These are phyloP conservation scores for Wickerhamiella occidentalis DNA, from an alignment of 805 yeast species.

Conservation along the genomic window DNA sequence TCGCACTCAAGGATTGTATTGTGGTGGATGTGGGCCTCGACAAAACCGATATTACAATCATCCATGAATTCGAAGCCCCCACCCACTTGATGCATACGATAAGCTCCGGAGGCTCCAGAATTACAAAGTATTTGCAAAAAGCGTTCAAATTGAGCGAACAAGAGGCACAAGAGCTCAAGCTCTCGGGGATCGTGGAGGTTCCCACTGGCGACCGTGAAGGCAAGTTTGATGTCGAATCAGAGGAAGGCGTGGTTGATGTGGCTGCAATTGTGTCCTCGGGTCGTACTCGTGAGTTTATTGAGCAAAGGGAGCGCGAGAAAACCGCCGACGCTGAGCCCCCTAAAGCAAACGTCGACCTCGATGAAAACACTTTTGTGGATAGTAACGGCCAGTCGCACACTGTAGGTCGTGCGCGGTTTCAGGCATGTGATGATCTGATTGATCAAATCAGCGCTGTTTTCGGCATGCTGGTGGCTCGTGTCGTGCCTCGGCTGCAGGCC, in stretches of 20 bases:
- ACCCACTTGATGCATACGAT: slow-evolving; percentile 41
- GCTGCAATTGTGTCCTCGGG: slow-evolving; percentile 80
- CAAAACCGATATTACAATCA: slow-evolving; percentile 65
- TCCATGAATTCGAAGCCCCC: slow-evolving; percentile 58
- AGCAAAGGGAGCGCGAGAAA: slow-evolving; percentile 45
- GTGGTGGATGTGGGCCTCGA: slow-evolving; percentile 73
- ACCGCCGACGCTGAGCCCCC: slow-evolving; percentile 28
- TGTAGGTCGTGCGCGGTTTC: slow-evolving; percentile 85
- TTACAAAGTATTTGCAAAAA: slow-evolving; percentile 42
- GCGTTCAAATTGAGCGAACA: slow-evolving; percentile 45
- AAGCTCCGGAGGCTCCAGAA: slow-evolving; percentile 49
- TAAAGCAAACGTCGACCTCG: slow-evolving; percentile 51
- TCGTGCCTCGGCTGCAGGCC: slow-evolving; percentile 62
- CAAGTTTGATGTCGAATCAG: slow-evolving; percentile 32
- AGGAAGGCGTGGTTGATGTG: slow-evolving; percentile 72
- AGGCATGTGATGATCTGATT: slow-evolving; percentile 57
- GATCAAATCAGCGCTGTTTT: slow-evolving; percentile 42
- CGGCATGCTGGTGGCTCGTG: slow-evolving; percentile 38
- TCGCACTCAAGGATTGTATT: slow-evolving; percentile 47
- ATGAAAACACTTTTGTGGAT: slow-evolving; percentile 60
- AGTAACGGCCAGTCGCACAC: slow-evolving; percentile 40
- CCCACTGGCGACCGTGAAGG: slow-evolving; percentile 31
- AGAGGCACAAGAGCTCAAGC: slow-evolving; percentile 67
- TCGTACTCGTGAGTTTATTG: slow-evolving; percentile 57
- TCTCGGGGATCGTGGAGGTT: slow-evolving; percentile 66